Percentiles rank a stretch among this genome's conserved stretches.
These are phyloP conservation scores for Suillus tomentosus DNA, from an alignment of 768 basidiomycete species.

Conservation along the genomic window DNA sequence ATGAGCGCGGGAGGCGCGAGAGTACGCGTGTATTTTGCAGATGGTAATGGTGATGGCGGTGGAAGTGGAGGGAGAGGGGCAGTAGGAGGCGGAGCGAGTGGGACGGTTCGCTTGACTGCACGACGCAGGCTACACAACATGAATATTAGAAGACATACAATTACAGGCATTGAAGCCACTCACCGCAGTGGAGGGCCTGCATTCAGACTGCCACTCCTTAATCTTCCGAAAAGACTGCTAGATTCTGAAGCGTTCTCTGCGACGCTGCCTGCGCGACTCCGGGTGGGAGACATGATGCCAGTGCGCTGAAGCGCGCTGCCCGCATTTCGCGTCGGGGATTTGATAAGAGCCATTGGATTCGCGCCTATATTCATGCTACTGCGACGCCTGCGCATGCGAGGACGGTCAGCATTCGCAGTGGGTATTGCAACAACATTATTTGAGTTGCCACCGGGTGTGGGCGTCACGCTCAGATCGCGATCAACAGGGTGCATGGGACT, in stretches of 20 bases:
- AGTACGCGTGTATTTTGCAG: conserved; percentile 15
- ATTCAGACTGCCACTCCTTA: conserved; percentile 55
- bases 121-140: conserved; percentile 40
- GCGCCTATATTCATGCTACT: conserved; percentile 59
- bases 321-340: conserved; percentile 55
- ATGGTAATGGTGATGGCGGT: conserved; percentile 29
- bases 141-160: conserved; percentile 8
- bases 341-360: conserved; percentile 59
- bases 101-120: conserved; percentile 33
- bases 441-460: conserved; percentile 33
- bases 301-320: conserved; percentile 52
- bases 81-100: conserved; percentile 30
- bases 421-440: conserved; percentile 25
- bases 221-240: conserved; percentile 50
- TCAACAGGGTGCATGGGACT: conserved; percentile 37
- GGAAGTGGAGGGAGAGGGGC: conserved; percentile 33
- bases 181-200: conserved; percentile 39
- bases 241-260: conserved; percentile 36
- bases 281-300: conserved; percentile 38
- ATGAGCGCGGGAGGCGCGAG: conserved; percentile 25
- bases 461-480: conserved; percentile 37
- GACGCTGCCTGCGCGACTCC: conserved; percentile 51
- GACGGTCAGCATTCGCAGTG: conserved; percentile 34
- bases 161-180: conserved; percentile 20
- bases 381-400: conserved; percentile 59